Conservation (phyloP, 768 basidiomycete species). For the Macrolepiota fuliginosa region DNA sequence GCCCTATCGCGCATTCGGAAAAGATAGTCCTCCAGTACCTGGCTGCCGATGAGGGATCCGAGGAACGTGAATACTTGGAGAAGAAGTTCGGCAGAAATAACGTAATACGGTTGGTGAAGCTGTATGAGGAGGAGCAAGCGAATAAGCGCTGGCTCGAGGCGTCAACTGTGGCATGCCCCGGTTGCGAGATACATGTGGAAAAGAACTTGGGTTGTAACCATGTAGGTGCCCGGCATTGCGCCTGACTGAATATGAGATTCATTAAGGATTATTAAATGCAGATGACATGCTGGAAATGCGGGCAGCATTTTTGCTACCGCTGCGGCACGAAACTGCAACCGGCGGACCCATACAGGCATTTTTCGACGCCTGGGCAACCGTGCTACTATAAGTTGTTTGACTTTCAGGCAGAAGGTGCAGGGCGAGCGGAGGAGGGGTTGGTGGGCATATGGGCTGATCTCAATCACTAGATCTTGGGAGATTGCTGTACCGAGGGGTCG, state of each 20-base stretch:
- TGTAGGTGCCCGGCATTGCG: slow-evolving; percentile 43
- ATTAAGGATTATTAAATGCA: slow-evolving; percentile 23
- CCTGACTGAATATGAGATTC: slow-evolving; percentile 10
- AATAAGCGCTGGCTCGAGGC: slow-evolving; percentile 72
- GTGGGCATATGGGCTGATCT: slow-evolving; percentile 16
- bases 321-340: slow-evolving; percentile 57
- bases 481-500: slow-evolving; percentile 5
- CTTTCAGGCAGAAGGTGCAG: slow-evolving; percentile 22
- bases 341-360: slow-evolving; percentile 65
- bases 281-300: slow-evolving; percentile 81
- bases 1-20: slow-evolving; percentile 67
- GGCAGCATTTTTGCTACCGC: slow-evolving; percentile 78
- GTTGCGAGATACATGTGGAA: slow-evolving; percentile 71
- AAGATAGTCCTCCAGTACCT: slow-evolving; percentile 68
- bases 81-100: slow-evolving; percentile 60
- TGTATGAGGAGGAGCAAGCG: slow-evolving; percentile 70
- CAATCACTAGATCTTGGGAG: slow-evolving; percentile 12
- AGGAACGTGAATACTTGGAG: slow-evolving; percentile 52
- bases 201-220: slow-evolving; percentile 86
- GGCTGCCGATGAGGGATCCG: slow-evolving; percentile 48
- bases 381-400: slow-evolving; percentile 76
- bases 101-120: slow-evolving; percentile 55
- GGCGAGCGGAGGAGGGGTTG: slow-evolving; percentile 28
- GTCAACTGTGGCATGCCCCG: slow-evolving; percentile 71
- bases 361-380: slow-evolving; percentile 45